phyloP scores from a whole-genome alignment of 108 stramenopile genomes.

The Aurantiochytrium sp. region DNA sequence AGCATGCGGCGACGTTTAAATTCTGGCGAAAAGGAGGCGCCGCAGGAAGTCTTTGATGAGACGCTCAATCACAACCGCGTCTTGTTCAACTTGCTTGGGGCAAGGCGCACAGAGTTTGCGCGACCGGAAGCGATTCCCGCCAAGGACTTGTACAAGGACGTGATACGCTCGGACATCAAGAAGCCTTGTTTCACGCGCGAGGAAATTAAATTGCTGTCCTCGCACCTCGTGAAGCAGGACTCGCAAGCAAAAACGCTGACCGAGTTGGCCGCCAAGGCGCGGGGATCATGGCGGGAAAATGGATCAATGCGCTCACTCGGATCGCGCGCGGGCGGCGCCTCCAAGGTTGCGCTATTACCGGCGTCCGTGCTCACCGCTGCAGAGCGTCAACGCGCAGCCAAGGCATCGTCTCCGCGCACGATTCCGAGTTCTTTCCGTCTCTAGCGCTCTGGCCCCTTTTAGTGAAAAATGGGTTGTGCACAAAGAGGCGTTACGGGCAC shows the following conservation, averaged over 20 bases:
- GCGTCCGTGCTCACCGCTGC: too few relatives aligned
- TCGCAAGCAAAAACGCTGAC: background rate
- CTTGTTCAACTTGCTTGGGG: background rate
- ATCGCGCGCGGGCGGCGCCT: too few relatives aligned
- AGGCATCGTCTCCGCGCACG: too few relatives aligned
- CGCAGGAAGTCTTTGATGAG: background rate
- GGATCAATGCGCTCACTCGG: too few relatives aligned
- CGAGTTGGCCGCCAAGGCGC: background rate
- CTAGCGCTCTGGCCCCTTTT: too few relatives aligned
- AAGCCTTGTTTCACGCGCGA: background rate
- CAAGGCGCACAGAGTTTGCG: background rate
- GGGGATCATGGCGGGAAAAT: too few relatives aligned
- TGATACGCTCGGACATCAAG: background rate
- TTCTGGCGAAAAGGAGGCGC: background rate
- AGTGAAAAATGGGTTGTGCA: too few relatives aligned
- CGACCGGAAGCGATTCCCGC: background rate
- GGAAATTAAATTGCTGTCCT: background rate
- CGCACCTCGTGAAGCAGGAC: background rate
- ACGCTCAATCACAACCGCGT: background rate
- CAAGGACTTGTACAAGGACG: background rate
- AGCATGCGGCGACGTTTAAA: background rate
- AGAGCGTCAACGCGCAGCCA: too few relatives aligned
- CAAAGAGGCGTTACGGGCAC: too few relatives aligned
- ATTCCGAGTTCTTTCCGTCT: too few relatives aligned
- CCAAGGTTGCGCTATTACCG: too few relatives aligned